A percentile compares a stretch with the other conserved stretches of the same genome.
These are phyloP conservation scores for Magnolia kwangsiensis DNA, from an alignment of 164 flowering plant genomes.

Conservation along the genomic window DNA sequence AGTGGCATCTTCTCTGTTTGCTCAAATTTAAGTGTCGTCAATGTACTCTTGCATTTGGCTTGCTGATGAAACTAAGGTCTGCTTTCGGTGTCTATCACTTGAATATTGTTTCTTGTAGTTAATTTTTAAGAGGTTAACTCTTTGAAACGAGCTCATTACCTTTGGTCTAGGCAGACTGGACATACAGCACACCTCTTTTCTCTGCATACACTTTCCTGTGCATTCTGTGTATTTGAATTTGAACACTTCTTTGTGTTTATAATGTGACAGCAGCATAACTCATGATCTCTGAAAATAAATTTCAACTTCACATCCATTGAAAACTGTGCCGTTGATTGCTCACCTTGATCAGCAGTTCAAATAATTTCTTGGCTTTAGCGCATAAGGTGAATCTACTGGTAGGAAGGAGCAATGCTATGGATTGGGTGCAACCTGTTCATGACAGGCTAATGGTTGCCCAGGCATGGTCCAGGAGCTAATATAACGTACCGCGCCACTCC, in stretches of 20 bases:
- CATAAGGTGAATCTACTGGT: neutral
- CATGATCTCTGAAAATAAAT: neutral
- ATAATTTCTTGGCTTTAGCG: neutral
- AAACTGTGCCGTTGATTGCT: neutral
- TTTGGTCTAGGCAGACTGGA: neutral
- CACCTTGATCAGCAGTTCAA: neutral
- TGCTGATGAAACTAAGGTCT: neutral
- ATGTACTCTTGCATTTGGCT: neutral
- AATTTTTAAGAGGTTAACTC: neutral
- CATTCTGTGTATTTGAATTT: neutral
- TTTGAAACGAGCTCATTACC: neutral
- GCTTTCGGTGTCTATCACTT: neutral
- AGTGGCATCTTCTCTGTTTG: constrained; percentile 14
- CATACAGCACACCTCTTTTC: neutral
- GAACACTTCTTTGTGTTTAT: neutral
- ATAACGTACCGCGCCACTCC: neutral
- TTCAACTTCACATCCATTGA: neutral
- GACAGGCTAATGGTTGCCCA: neutral
- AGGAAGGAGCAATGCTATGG: neutral
- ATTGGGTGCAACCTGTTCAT: neutral
- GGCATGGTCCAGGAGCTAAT: neutral
- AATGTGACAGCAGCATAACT: neutral
- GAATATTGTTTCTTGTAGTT: neutral
- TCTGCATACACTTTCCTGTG: neutral
- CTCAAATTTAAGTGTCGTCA: neutral